Conservation (phyloP, 1,284 basidiomycete species). For the Moesziomyces parantarcticus region DNA sequence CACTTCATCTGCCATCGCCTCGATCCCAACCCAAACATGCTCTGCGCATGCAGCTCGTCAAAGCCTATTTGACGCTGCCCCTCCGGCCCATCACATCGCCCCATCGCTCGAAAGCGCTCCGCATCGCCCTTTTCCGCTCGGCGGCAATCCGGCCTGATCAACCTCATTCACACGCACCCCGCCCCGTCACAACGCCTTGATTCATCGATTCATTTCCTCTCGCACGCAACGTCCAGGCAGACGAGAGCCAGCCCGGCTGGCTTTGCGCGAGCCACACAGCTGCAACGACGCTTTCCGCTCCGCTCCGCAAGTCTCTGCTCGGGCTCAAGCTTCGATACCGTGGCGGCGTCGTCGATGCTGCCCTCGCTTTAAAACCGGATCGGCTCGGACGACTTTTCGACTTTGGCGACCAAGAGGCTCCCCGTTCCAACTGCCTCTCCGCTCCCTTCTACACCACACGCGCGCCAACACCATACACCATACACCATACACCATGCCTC, state of each 20-base stretch:
- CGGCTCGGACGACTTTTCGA: no score
- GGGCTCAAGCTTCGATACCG: no score
- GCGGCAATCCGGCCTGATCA: not conserved
- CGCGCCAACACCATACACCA: no score
- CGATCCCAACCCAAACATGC: conserved; percentile 13
- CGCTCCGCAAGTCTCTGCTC: no score
- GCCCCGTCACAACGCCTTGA: conserved; percentile 2
- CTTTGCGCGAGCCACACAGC: no score
- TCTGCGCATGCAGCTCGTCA: conserved; percentile 15
- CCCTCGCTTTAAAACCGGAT: no score
- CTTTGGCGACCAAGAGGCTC: no score
- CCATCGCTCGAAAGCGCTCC: not conserved
- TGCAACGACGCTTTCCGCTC: no score
- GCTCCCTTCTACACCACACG: no score
- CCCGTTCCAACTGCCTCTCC: no score
- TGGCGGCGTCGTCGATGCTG: no score
- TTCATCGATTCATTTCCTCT: not conserved
- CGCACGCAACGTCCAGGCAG: not conserved
- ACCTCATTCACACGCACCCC: conserved; percentile 12
- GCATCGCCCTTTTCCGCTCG: conserved; percentile 10
- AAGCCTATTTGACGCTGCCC: conserved; percentile 4
- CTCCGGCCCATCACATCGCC: conserved; percentile 7
- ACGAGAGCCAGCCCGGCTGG: no score
- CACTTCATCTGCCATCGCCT: conserved; percentile 21
- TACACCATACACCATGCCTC: conserved; percentile 6